Conservation (phyloP, 352 stramenopile genomes). For the Aphanomyces euteiches region DNA sequence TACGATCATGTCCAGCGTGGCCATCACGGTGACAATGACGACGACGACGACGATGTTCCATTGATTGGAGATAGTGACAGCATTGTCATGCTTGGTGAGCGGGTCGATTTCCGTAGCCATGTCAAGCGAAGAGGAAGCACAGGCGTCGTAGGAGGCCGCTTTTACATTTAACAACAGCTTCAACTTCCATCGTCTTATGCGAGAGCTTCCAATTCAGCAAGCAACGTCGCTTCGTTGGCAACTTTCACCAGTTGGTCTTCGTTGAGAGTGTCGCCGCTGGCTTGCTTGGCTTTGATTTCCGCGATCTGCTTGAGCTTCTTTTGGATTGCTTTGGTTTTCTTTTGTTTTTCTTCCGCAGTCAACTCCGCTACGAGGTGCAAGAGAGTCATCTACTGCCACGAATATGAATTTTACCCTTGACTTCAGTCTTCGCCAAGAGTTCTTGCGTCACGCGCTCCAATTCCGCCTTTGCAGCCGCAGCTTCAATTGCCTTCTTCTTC, state of each 20-base stretch:
- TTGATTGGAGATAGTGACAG: too few relatives aligned
- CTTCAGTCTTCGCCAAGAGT: conserved; percentile 16
- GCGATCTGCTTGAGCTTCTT: conserved; percentile 89
- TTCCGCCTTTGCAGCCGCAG: conserved; percentile 36
- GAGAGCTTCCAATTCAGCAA: conserved; percentile 61
- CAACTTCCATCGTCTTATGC: conserved; percentile 25
- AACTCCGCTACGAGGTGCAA: conserved; percentile 37
- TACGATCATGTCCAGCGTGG: too few relatives aligned
- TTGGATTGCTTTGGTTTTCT: conserved; percentile 74
- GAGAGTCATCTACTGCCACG: not conserved
- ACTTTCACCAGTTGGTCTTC: conserved; percentile 79
- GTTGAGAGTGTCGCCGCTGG: conserved; percentile 68
- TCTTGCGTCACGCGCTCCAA: conserved; percentile 3
- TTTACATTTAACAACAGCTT: too few relatives aligned
- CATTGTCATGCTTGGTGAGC: too few relatives aligned
- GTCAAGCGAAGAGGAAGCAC: too few relatives aligned
- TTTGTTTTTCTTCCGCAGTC: conserved; percentile 75
- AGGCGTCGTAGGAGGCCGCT: too few relatives aligned
- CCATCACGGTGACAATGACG: too few relatives aligned
- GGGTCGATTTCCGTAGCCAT: too few relatives aligned
- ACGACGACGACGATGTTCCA: too few relatives aligned
- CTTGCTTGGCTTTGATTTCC: conserved; percentile 71
- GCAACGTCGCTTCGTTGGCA: conserved; percentile 54
- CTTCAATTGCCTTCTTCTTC: conserved; percentile 84
- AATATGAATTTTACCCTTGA: conserved; percentile 14